Evolutionary conservation across 805 yeast species (phyloP), one percentile per base, ranked within the genome.

Genomic region (Jamesozyma piceae): DNA sequence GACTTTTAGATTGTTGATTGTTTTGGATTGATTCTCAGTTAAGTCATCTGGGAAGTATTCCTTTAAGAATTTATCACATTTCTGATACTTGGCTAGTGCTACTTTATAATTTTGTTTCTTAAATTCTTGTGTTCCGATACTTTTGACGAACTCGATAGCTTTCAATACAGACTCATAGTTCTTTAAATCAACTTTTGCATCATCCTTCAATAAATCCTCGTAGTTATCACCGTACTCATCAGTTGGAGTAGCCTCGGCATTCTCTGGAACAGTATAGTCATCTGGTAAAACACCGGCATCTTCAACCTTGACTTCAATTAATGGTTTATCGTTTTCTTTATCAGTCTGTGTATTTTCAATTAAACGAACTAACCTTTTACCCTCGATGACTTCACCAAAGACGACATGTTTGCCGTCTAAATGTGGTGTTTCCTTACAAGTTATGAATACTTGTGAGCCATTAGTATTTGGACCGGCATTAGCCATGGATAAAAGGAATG

Each of bases 331-430:
- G 33, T 67, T 70, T 3, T 68, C 67, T 33, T 71, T 80, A 41
- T 60, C 64, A 22, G 87, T 85, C 46, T 75, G 75, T 31, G 72
- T 67, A 55, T 77, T 73, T 64, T 92, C 99, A 47, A 92, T 72
- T 43, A 74, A 70, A 50, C 95, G 78, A 8, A 85, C 88, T 26
- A 86, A 63, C 6, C 87, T 77, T 61, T 85, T 89, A 33, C 97
- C 97, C 35, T 73, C 65, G 39, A 90, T 65, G 31, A 92, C 88
- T 62, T 83, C 78, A 49, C 98, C 98, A 61, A 92, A 92, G 2
- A 92, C 97, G 41, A 89, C 97, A 62, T 92, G 98, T 63, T 90
- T 90, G 21, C 90, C 94, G 60, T 92, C 90, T 51, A 92, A 74
- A 64, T 90, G 97, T 5, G 97, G 95, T 1, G 97, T 87, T 34